A percentile compares a stretch with the other conserved stretches of the same genome.
phyloP scores from a whole-genome alignment of 176 grass and related monocot species.

The Phoenix dactylifera region DNA sequence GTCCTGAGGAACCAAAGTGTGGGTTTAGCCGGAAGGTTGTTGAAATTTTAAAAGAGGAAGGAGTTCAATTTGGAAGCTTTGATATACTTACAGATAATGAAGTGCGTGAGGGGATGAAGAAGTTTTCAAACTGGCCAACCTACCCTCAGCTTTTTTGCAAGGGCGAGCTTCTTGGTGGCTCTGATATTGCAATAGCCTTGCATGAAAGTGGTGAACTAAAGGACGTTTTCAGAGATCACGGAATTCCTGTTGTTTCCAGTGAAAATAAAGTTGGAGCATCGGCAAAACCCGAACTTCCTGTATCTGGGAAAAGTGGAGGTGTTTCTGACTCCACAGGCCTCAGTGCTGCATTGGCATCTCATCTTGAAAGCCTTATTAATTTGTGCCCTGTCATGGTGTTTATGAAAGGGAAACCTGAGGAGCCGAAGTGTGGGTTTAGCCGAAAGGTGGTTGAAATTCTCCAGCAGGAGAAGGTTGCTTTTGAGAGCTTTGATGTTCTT shows the following conservation, averaged over 20 bases:
- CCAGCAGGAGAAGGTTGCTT: constrained; percentile 75
- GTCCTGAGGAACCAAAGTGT: constrained; percentile 75
- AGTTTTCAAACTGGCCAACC: constrained; percentile 94
- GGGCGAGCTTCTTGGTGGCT: constrained; percentile 84
- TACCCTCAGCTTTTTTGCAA: constrained; percentile 92
- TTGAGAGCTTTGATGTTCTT: constrained; percentile 85
- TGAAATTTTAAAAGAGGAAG: constrained; percentile 74
- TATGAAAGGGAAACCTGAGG: constrained; percentile 77
- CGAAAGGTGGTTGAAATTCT: constrained; percentile 80
- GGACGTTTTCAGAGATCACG: constrained; percentile 58
- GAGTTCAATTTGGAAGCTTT: constrained; percentile 69
- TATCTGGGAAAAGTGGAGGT: constrained; percentile 18
- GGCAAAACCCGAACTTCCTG: constrained; percentile 8
- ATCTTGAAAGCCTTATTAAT: constrained; percentile 44
- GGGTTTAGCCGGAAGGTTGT: constrained; percentile 81
- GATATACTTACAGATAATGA: constrained; percentile 78
- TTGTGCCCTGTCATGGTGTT: constrained; percentile 75
- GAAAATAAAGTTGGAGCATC: constrained; percentile 29
- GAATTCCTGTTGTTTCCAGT: constrained; percentile 35
- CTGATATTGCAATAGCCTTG: constrained; percentile 85
- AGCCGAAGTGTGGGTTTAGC: constrained; percentile 97
- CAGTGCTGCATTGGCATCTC: constrained; percentile 35
- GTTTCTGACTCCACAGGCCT: constrained; percentile 20
- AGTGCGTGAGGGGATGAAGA: constrained; percentile 86
- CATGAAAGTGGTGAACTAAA: constrained; percentile 84